Percentiles rank a stretch among this genome's conserved stretches.
Evolutionary conservation across 2,329 filamentous ascomycete genomes (phyloP).

Genomic region (Sporothrix euskadiensis): DNA sequence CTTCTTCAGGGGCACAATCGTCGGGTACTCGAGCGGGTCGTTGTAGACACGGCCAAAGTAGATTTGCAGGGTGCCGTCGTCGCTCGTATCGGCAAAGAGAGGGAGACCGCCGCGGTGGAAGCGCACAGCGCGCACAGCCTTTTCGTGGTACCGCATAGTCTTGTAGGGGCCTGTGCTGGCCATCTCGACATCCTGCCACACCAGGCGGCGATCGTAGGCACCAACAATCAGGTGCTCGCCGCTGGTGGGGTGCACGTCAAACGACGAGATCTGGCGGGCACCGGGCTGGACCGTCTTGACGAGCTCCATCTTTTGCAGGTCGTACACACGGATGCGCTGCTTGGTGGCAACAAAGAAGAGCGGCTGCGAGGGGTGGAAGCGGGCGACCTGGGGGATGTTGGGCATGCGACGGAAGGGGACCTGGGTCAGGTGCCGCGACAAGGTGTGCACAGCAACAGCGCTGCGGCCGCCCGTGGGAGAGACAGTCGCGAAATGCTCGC

Average conservation of each 20-base stretch:
- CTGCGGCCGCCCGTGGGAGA: slow-evolving; percentile 75
- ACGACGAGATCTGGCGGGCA: slow-evolving; percentile 87
- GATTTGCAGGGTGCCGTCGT: slow-evolving; percentile 91
- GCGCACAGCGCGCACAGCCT: slow-evolving; percentile 85
- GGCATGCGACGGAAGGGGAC: slow-evolving; percentile 81
- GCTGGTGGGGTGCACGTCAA: slow-evolving; percentile 81
- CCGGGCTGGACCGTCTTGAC: slow-evolving; percentile 92
- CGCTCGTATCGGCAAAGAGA: slow-evolving; percentile 90
- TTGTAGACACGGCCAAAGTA: slow-evolving; percentile 96
- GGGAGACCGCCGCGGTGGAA: slow-evolving; percentile 79
- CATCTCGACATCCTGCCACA: slow-evolving; percentile 97
- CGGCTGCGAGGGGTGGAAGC: slow-evolving; percentile 91
- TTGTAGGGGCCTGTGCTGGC: slow-evolving; percentile 82
- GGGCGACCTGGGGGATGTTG: slow-evolving; percentile 78
- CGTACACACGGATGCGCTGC: slow-evolving; percentile 89
- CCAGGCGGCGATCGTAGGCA: slow-evolving; percentile 86
- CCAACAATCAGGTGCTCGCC: slow-evolving; percentile 94
- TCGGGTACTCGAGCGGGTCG: slow-evolving; percentile 94
- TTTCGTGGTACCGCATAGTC: slow-evolving; percentile 89
- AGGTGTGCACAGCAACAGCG: slow-evolving; percentile 89
- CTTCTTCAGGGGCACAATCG: slow-evolving; percentile 94
- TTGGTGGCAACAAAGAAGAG: slow-evolving; percentile 97
- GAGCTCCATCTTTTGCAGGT: slow-evolving; percentile 85
- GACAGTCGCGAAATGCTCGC: slow-evolving; percentile 92
- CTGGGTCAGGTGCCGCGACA: slow-evolving; percentile 93